Percentiles rank a stretch among this genome's conserved stretches.
Conservation (phyloP, 441 rosid genomes). For the Adansonia gregorii region DNA sequence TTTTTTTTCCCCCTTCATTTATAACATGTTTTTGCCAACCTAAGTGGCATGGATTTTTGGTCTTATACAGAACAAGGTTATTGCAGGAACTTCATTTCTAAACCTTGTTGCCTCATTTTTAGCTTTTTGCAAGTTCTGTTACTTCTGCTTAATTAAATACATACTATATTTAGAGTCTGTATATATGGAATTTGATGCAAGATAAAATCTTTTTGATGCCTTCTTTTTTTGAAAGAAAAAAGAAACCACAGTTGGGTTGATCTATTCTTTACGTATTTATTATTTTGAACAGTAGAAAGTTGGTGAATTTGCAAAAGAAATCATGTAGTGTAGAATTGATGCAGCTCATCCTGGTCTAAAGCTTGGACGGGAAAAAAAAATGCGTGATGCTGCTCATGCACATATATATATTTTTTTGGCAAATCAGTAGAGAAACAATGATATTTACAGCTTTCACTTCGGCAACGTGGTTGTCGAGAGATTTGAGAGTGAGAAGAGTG, state of each 20-base stretch:
- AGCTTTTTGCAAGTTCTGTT: neutral
- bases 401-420: too few species aligned
- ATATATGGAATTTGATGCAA: too few species aligned
- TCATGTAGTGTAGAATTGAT: neutral
- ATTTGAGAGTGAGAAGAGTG: neutral
- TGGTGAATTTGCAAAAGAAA: constrained; percentile 6
- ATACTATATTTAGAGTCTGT: too few species aligned
- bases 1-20: neutral
- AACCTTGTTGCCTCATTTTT: neutral
- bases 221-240: neutral
- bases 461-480: neutral
- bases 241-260: neutral
- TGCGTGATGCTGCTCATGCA: neutral
- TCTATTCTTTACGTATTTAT: neutral
- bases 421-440: too few species aligned
- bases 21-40: neutral
- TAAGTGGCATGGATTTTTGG: neutral
- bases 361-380: neutral
- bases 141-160: neutral
- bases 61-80: neutral
- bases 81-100: neutral
- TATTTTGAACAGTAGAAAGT: neutral
- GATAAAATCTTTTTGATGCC: neutral
- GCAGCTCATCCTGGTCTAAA: neutral
- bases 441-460: neutral